Percentiles rank a stretch among this genome's conserved stretches.
phyloP scores from a whole-genome alignment of 208 protist species.

The Acanthamoeba comandoni region DNA sequence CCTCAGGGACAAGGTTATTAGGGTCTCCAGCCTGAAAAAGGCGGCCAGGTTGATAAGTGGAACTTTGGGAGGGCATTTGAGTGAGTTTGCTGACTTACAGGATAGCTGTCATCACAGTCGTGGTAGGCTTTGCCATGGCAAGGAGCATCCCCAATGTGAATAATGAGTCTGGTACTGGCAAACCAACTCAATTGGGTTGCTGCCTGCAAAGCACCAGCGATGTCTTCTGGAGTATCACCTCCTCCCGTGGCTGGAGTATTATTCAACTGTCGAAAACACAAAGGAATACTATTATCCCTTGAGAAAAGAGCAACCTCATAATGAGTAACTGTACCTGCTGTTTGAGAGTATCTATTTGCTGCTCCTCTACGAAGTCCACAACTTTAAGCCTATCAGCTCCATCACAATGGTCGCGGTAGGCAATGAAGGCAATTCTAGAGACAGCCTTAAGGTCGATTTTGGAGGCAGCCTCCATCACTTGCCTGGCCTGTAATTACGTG shows the following conservation, averaged over 20 bases:
- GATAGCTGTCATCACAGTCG: neutral
- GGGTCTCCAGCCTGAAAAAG: slow-evolving; percentile 1
- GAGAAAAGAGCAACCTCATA: no score
- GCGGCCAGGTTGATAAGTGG: neutral
- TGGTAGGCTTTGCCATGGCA: slow-evolving; percentile 25
- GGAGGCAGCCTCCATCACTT: neutral
- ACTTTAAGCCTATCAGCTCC: neutral
- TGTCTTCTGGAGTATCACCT: slow-evolving; percentile 4
- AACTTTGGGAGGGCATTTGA: neutral
- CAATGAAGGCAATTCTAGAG: slow-evolving; percentile 20
- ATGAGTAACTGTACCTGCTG: neutral
- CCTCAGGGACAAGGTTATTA: slow-evolving; percentile 12
- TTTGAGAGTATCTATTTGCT: neutral
- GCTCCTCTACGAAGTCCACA: neutral
- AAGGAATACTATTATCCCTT: no score
- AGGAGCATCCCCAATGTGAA: slow-evolving; percentile 33
- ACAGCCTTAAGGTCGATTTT: neutral
- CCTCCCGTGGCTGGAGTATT: neutral
- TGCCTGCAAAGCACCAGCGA: neutral
- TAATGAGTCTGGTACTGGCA: neutral
- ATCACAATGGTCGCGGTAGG: slow-evolving; percentile 33
- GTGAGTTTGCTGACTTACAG: neutral
- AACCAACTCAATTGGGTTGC: neutral
- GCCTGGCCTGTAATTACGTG: neutral
- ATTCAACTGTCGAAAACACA: neutral